Evolutionary conservation across 2,329 filamentous ascomycete genomes (phyloP), one percentile per base, ranked within the genome.

Genomic region (Stachybotrys chlorohalonatus): DNA sequence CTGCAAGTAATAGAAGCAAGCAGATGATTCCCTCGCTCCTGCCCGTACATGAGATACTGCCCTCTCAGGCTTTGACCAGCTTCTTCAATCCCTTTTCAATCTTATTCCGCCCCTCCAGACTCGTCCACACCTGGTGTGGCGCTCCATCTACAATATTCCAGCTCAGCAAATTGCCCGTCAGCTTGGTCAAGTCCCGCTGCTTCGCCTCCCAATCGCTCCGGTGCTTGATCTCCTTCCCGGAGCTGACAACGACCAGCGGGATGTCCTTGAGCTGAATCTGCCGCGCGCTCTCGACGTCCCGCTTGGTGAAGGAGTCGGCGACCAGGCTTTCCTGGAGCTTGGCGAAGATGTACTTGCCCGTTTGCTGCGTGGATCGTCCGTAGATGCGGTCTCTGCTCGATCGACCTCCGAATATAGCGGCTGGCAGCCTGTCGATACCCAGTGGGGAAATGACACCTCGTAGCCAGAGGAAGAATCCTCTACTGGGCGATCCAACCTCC

Each of bases 261-360:
- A 87, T 89, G 55, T 88, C 77, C n/a, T 78, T 77, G 55, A 81
- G 79, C 71, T 96, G 90, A 53, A 97, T 94, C 50, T 86, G 85
- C 24, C 87, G 79, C 55, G 90, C 90, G 56, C 85, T 88, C 49
- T 80, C 75, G 16, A 95, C 84, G 64, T 99, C 94, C 39, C 89
- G 89, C 68, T 85, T 87, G 13, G 90, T 90, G 61, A 97, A 83
- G 1, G 89, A 90, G 60, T 85, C 82, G 0, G 92, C 92, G 36
- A 96, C 90, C 1, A 97, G 78, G 60, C 87, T 93, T 74, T 99
- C 94, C 71, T 99, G 94, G 54, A 99, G 77, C 71, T 92, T 89
- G 5, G 91, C 88, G 68, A 95, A 96, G 69, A 96, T 86, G 68
- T 83, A 86, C 68, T 92, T 95, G 57, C 89, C 89, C 30, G 79